Base-by-base conservation (phyloP, 805 yeast species). In the Clavispora phyllophila region DNA sequence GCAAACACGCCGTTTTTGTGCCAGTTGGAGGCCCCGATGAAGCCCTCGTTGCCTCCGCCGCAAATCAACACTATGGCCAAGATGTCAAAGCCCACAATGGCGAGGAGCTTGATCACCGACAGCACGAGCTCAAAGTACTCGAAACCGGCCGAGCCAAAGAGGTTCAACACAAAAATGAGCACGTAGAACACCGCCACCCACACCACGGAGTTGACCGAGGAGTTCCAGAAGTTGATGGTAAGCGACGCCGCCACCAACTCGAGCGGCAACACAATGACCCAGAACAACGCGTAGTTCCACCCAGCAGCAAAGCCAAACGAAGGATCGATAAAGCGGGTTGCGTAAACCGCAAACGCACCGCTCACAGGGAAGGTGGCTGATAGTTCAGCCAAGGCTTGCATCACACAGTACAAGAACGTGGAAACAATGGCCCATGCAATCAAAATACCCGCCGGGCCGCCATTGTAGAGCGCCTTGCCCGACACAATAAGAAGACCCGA, bases 221-320 rank as follows among this genome's bases (percentile, higher is more conserved):
- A 60, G 5, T 62, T 54, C 74, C 74, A 69, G 47, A 64, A 68
- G 28, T 63, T 57, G 39, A 69, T 68, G 26, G 72, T 62, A 43
- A 69, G 53, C 20, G 73, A 65, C 15, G 67, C 57, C 1, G 74
- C 74, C 40, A 68, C 73, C 38, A 69, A 56, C 49, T 69, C 74
- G 37, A 68, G 55, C 2, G 74, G 73, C 43, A 67, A 51, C 25
- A 69, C 73, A 23, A 69, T 56, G n/a, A 67, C 67, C 73, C 73
- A 69, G 49, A 68, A 68, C 34, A 66, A 43, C 20, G 73, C 70
- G 47, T 69, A 69, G 56, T 68, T 68, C 68, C 70, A 67, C 14
- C 72, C 74, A 42, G 62, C 65, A n/a, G 74, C 74, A 47, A 68
- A 68, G 6, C 74, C 74, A 61, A 68, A 66, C 17, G 71, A 65